phyloP scores from a whole-genome alignment of 306 rosid species.

The Macrotyloma uniflorum region DNA sequence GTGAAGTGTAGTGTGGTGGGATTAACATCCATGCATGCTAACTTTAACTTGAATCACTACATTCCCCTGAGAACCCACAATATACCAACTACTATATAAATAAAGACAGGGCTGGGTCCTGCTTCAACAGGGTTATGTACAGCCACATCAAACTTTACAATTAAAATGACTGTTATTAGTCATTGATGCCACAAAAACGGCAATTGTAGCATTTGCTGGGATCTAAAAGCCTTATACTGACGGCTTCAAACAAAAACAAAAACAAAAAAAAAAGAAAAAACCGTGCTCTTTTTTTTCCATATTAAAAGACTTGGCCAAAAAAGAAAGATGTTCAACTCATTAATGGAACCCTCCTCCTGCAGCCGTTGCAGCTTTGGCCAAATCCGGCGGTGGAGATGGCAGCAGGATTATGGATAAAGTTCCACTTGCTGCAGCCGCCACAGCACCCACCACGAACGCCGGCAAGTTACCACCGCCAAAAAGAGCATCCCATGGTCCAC shows the following conservation, averaged over 20 bases:
- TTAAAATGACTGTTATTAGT: conserved; percentile 45
- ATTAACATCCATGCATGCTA: conserved; percentile 27
- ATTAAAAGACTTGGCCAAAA: conserved; percentile 5
- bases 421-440: conserved; percentile 67
- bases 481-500: conserved; percentile 75
- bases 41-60: conserved; percentile 24
- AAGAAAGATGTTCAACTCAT: background rate
- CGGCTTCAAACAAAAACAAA: conserved; percentile 38
- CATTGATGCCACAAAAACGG: conserved; percentile 48
- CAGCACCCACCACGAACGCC: conserved; percentile 76
- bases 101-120: conserved; percentile 41
- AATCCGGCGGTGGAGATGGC: conserved; percentile 71
- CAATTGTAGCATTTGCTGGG: conserved; percentile 44
- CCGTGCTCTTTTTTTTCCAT: conserved; percentile 8
- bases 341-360: conserved; percentile 49
- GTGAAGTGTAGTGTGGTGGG: conserved; percentile 16
- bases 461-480: conserved; percentile 93
- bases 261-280: no score
- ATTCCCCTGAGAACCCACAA: conserved; percentile 35
- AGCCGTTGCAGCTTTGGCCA: conserved; percentile 37
- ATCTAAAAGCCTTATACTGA: conserved; percentile 42
- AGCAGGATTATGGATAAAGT: conserved; percentile 61
- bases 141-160: conserved; percentile 51
- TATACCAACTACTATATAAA: conserved; percentile 39
- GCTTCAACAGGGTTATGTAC: conserved; percentile 40